phyloP scores from a whole-genome alignment of 805 yeast genomes.

The Saccharomyces jurei region DNA sequence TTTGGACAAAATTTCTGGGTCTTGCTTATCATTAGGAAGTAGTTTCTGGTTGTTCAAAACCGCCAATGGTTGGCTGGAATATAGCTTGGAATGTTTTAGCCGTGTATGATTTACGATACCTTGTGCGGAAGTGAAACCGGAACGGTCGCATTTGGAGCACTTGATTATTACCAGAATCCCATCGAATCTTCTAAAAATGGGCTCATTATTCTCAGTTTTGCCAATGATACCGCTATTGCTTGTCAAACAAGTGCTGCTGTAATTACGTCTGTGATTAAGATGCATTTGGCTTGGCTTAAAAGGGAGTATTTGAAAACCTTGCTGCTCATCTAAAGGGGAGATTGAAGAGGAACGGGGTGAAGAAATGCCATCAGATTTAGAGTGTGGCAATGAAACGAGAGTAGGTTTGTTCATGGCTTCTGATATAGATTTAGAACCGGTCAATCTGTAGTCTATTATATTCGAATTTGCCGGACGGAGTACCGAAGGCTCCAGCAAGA shows the following conservation, averaged over 20 bases:
- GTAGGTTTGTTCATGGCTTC: conserved; percentile 1
- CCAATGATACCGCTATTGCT: conserved; percentile 44
- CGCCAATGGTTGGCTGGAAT: conserved; percentile 65
- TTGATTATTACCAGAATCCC: conserved; percentile 61
- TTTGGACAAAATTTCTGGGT: conserved; percentile 18
- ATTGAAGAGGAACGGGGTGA: background rate
- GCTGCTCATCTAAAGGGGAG: background rate
- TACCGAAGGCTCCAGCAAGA: conserved; percentile 10
- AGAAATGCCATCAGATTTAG: background rate
- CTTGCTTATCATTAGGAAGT: conserved; percentile 28
- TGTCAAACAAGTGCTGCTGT: conserved; percentile 33
- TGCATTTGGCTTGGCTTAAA: conserved; percentile 19
- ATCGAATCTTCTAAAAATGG: conserved; percentile 60
- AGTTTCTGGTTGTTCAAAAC: conserved; percentile 58
- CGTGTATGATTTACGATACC: conserved; percentile 74
- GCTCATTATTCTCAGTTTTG: conserved; percentile 33
- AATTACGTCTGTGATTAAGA: conserved; percentile 27
- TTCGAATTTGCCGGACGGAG: conserved; percentile 16
- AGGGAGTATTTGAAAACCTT: conserved; percentile 8
- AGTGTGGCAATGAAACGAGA: background rate
- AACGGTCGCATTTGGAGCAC: conserved; percentile 59
- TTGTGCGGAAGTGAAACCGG: conserved; percentile 70
- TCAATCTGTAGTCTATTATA: conserved; percentile 5
- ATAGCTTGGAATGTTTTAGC: conserved; percentile 64
- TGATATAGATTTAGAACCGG: conserved; percentile 2